phyloP scores from a whole-genome alignment of 371 early-diverging fungal species.

The Thermomucor indicae-seudaticae region DNA sequence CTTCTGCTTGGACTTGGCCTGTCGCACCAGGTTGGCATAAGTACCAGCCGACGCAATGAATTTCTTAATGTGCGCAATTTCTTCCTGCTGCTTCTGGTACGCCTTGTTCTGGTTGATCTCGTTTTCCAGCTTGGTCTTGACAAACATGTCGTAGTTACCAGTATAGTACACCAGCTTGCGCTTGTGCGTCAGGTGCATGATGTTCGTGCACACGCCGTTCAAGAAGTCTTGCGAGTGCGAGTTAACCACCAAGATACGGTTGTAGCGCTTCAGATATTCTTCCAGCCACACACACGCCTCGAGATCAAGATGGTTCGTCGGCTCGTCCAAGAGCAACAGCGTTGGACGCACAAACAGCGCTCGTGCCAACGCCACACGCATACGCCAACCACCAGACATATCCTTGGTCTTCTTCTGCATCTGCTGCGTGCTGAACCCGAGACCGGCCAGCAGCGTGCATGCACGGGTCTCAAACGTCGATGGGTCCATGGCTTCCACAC shows the following conservation, averaged over 20 bases:
- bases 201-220: conserved; percentile 96
- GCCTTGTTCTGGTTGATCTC: conserved; percentile 98
- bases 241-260: conserved; percentile 92
- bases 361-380: conserved; percentile 96
- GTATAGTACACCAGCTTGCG: conserved; percentile 90
- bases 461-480: conserved; percentile 95
- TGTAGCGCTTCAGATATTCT: conserved; percentile 91
- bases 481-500: conserved; percentile 90
- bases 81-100: conserved; percentile 96
- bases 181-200: conserved; percentile 85
- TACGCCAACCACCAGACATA: conserved; percentile 99
- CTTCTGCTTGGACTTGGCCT: conserved; percentile 99
- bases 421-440: conserved; percentile 88
- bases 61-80: conserved; percentile 97
- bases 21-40: conserved; percentile 97
- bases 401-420: conserved; percentile 90
- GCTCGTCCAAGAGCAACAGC: conserved; percentile 96
- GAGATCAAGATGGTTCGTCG: conserved; percentile 96
- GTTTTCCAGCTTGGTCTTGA: conserved; percentile 90
- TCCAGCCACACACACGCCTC: conserved; percentile 98
- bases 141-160: conserved; percentile 97
- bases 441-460: conserved; percentile 85
- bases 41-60: conserved; percentile 99
- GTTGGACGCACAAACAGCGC: conserved; percentile 97
- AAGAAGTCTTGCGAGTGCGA: conserved; percentile 99